Evolutionary conservation across 495 filamentous ascomycete species (phyloP).

Genomic region (Stereocaulon alpinum): DNA sequence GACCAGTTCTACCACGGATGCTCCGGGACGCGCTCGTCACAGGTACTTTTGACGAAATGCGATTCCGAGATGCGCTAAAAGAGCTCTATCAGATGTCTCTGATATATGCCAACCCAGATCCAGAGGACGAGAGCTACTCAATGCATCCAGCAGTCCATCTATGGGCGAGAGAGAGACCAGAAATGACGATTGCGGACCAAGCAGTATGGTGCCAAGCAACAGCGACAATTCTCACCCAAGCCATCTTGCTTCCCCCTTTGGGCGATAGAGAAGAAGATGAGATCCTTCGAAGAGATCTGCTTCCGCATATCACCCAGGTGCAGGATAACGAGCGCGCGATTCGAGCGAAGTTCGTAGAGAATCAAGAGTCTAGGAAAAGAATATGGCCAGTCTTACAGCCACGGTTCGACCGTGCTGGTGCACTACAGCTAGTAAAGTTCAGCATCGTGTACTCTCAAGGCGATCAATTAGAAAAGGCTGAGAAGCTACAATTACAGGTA

Average conservation of each 20-base stretch:
- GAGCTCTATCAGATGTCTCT: slow-evolving; percentile 27
- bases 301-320: slow-evolving; percentile 26
- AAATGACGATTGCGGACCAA: slow-evolving; percentile 27
- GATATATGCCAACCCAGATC: slow-evolving; percentile 20
- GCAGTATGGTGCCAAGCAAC: slow-evolving; percentile 32
- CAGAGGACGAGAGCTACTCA: slow-evolving; percentile 26
- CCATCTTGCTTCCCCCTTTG: slow-evolving; percentile 26
- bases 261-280: slow-evolving; percentile 9
- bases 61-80: slow-evolving; percentile 23
- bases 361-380: slow-evolving; percentile 11
- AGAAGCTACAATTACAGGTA: slow-evolving; percentile 21
- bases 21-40: slow-evolving; percentile 2
- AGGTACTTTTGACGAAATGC: slow-evolving; percentile 12
- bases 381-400: slow-evolving; percentile 14
- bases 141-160: slow-evolving; percentile 34
- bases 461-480: slow-evolving; percentile 25
- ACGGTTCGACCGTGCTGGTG: slow-evolving; percentile 7
- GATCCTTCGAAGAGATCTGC: slow-evolving; percentile 8
- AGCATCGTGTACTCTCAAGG: slow-evolving; percentile 29
- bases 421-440: slow-evolving; percentile 26
- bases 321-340: slow-evolving; percentile 17
- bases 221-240: slow-evolving; percentile 22
- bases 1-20: neutral
- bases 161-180: slow-evolving; percentile 31
- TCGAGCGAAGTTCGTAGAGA: slow-evolving; percentile 7